phyloP scores from a whole-genome alignment of 139 green algal species.

The Trebouxia sp. region DNA sequence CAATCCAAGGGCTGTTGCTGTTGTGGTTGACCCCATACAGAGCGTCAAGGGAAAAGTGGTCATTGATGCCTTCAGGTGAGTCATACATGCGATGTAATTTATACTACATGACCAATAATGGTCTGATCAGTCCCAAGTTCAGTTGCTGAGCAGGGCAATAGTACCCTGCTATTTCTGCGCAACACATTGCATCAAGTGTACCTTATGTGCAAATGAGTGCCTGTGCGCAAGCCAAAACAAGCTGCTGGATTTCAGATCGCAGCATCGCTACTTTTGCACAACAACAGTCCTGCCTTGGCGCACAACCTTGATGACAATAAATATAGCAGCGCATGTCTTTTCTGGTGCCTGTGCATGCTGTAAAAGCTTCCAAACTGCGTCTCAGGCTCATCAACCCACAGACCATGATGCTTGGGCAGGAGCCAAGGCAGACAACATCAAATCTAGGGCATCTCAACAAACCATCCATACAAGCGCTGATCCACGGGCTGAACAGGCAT shows the following conservation, averaged over 20 bases:
- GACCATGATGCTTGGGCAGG: slow-evolving; percentile 99
- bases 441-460: slow-evolving; percentile 99
- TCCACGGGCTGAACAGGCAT: slow-evolving; percentile 78
- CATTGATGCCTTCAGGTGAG: slow-evolving; percentile 83
- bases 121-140: no score
- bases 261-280: no score
- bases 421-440: slow-evolving; percentile 96
- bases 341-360: not conserved
- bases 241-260: no score
- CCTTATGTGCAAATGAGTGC: no score
- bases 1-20: slow-evolving; percentile 93
- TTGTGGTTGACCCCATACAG: slow-evolving; percentile 99
- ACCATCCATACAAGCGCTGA: slow-evolving; percentile 92
- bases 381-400: slow-evolving; percentile 97
- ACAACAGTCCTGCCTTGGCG: no score
- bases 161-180: no score
- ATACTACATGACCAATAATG: no score
- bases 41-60: slow-evolving; percentile 97
- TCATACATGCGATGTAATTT: slow-evolving; percentile 17
- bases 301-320: no score
- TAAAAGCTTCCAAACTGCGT: slow-evolving; percentile 46
- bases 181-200: no score
- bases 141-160: no score
- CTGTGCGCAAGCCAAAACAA: no score
- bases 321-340: no score